phyloP scores from a whole-genome alignment of 2,329 filamentous ascomycete species.

The Penicillium sp. region DNA sequence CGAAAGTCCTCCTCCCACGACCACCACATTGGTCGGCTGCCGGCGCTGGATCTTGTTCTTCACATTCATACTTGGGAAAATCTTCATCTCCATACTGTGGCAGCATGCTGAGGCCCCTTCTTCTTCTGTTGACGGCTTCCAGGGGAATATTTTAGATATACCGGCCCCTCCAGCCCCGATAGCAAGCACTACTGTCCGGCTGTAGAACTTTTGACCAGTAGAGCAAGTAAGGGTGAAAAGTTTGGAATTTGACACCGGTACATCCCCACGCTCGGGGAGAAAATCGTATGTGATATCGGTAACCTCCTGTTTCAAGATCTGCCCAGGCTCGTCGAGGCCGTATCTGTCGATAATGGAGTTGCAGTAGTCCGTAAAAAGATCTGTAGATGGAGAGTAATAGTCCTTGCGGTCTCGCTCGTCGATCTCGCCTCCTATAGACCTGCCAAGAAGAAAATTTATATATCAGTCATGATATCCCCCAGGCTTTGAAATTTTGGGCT shows the following conservation, averaged over 20 bases:
- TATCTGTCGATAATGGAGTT: slow-evolving; percentile 62
- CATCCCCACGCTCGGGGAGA: slow-evolving; percentile 39
- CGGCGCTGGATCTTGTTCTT: slow-evolving; percentile 56
- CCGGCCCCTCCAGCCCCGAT: slow-evolving; percentile 71
- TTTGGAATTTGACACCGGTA: slow-evolving; percentile 50
- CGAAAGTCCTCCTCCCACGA: slow-evolving; percentile 76
- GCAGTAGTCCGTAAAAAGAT: slow-evolving; percentile 67
- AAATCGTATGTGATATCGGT: slow-evolving; percentile 64
- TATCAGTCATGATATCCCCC: neutral
- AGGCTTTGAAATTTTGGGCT: neutral
- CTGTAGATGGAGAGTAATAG: slow-evolving; percentile 68
- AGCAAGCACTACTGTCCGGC: slow-evolving; percentile 69
- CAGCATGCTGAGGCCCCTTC: slow-evolving; percentile 52
- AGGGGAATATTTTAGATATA: slow-evolving; percentile 58
- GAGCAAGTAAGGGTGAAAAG: slow-evolving; percentile 69
- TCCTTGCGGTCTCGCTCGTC: slow-evolving; percentile 71
- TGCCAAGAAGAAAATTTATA: slow-evolving; percentile 7
- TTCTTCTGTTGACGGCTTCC: slow-evolving; percentile 46
- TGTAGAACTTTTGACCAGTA: slow-evolving; percentile 56
- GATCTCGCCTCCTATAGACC: slow-evolving; percentile 49
- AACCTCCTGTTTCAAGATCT: slow-evolving; percentile 65
- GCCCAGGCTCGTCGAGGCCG: slow-evolving; percentile 53
- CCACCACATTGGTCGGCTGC: slow-evolving; percentile 64
- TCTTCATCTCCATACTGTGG: slow-evolving; percentile 68
- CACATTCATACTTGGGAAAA: slow-evolving; percentile 61